Base-by-base conservation (phyloP, 2,329 filamentous ascomycete genomes). In the Ophiocordyceps unilateralis region DNA sequence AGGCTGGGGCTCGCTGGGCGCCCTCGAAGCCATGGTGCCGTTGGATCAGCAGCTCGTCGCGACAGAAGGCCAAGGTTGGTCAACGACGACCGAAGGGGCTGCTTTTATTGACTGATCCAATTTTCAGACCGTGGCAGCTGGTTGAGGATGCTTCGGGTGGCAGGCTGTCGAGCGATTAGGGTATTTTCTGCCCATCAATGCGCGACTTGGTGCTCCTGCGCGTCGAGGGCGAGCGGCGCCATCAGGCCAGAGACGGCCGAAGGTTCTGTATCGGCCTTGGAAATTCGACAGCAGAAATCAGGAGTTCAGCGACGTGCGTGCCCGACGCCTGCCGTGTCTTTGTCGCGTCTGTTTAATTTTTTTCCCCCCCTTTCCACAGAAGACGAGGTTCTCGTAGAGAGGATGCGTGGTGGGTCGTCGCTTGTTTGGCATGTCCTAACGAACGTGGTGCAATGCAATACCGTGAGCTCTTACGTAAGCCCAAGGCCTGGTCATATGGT, bases 11-110 rank as follows among this genome's bases (percentile, higher is more conserved):
- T 63, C 59, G 45, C 49, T 55, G 42, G 58, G 51, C 44, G 51
- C 51, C 55, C 59, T 62, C 46, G 65, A 59, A 51, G 68, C 66
- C 69, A 69, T 68, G 49, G 42, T 45, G 41, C 46, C 40, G 44
- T 36, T 42, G 39, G 24, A 26, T 26, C 43, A 46, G 41, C 21
- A 39, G 19, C 15, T 15, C 19, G 36, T 15, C 20, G 32, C 22
- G 24, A n/a, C n/a, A n/a, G n/a, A n/a, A n/a, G n/a, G n/a, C n/a
- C n/a, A n/a, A n/a, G n/a, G n/a, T n/a, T n/a, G n/a, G n/a, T n/a
- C n/a, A n/a, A n/a, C n/a, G n/a, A n/a, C n/a, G n/a, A n/a, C n/a
- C n/a, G n/a, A n/a, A n/a, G n/a, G n/a, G n/a, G n/a, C n/a, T n/a
- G n/a, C n/a, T n/a, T n/a, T n/a, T n/a, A n/a, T n/a, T n/a, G n/a